Base-by-base conservation (phyloP, 495 filamentous ascomycete species). In the Schizothecium vesticola region DNA sequence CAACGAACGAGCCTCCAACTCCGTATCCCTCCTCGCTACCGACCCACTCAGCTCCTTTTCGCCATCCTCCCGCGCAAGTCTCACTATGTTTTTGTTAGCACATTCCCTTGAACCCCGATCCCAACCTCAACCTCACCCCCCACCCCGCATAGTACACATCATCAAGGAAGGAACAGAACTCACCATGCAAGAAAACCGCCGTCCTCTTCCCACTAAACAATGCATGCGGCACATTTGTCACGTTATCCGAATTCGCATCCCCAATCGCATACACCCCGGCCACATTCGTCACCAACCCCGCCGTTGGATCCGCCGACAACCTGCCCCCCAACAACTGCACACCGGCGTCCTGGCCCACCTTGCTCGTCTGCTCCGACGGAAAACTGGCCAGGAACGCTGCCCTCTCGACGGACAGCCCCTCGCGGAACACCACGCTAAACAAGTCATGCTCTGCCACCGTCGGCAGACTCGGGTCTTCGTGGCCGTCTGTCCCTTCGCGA, bases 191-290 rank as follows among this genome's bases (percentile, higher is more conserved):
- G 62, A 75, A 86, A 21, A 87, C 86, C 6, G 82, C 84, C 9
- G 86, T 81, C 56, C 83, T 73, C 80, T 87, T 88, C 1, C 83
- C 86, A 28, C 77, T 83, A 69, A 79, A 88, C 76, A 88, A 81
- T 1, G 86, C 86, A 66, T 88, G 86, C 0, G 86, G 85, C 21
- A 88, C 85, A 65, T 87, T 88, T 12, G 85, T 87, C 51, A 80
- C 79, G 29, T 82, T 83, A 43, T 88, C 86, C 12, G 78, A 79
- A 69, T 88, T 88, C 11, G 81, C 81, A 70, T 88, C 86, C 1
- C 86, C 86, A 21, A 88, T 74, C 1, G 82, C 85, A 69, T 82
- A 88, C 16, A 88, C 82, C 10, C 85, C 83, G 0, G 74, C 67
- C 36, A 83, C 61, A 33, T 80, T 87, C 3, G 85, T 86, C 29